phyloP scores from a whole-genome alignment of 2,329 filamentous ascomycete species.

The Periconia sp. region DNA sequence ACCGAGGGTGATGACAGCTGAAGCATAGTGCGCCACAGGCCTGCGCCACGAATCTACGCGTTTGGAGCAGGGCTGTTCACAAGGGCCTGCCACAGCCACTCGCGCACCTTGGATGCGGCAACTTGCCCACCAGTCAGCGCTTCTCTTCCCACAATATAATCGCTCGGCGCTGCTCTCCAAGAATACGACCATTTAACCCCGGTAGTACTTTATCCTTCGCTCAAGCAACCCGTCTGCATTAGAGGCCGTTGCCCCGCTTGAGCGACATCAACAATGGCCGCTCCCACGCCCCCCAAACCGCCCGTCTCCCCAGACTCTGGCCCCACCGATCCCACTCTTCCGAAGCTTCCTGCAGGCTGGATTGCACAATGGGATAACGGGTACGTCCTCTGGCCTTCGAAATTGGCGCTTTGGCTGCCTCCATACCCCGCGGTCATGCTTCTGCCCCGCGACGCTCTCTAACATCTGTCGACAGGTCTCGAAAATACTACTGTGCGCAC shows the following conservation, averaged over 20 bases:
- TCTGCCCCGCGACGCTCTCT: conserved; percentile 22
- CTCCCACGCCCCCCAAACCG: conserved; percentile 43
- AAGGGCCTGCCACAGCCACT: conserved; percentile 6
- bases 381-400: conserved; percentile 29
- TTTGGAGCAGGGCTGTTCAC: too few species aligned
- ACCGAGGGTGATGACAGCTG: neutral
- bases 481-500: conserved; percentile 48
- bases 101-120: neutral
- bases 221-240: too few species aligned
- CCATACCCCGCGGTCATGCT: conserved; percentile 19
- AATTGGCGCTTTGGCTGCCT: conserved; percentile 1
- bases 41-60: conserved; percentile 9
- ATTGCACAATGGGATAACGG: conserved; percentile 49
- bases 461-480: conserved; percentile 38
- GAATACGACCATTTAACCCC: too few species aligned
- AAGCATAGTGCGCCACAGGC: neutral
- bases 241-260: conserved; percentile 8
- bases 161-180: conserved; percentile 21
- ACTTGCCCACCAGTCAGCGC: conserved; percentile 22
- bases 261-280: conserved; percentile 32
- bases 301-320: conserved; percentile 47
- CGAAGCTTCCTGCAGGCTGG: conserved; percentile 47
- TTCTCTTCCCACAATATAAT: conserved; percentile 25
- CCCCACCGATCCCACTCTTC: conserved; percentile 45
- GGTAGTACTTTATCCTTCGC: neutral